Conservation (phyloP, 306 rosid species). For the Oemleria cerasiformis region DNA sequence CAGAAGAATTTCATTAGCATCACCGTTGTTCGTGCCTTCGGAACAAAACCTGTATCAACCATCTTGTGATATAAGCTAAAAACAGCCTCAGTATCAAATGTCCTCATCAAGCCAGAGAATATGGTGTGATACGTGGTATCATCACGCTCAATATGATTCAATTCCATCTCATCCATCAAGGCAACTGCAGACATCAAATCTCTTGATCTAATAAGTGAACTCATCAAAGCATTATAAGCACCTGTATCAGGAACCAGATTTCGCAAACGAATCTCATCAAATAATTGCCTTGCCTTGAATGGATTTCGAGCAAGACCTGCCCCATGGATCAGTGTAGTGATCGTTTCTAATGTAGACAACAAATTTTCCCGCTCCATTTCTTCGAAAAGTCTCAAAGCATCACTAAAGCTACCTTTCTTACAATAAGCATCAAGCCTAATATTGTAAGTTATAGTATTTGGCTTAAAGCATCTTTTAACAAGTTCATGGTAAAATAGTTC, state of each 20-base stretch:
- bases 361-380: conserved; percentile 62
- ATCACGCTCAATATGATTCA: conserved; percentile 49
- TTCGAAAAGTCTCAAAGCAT: conserved; percentile 68
- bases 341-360: conserved; percentile 49
- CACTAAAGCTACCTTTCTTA: conserved; percentile 68
- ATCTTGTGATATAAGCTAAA: conserved; percentile 60
- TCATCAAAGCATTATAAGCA: conserved; percentile 73
- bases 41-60: conserved; percentile 57
- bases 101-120: conserved; percentile 54
- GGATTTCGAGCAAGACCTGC: conserved; percentile 69
- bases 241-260: conserved; percentile 57
- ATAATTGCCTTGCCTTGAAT: conserved; percentile 55
- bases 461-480: conserved; percentile 69
- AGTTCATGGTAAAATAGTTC: conserved; percentile 88
- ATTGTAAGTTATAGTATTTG: conserved; percentile 60
- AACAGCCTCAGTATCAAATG: conserved; percentile 45
- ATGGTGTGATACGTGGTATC: conserved; percentile 66
- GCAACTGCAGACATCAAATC: conserved; percentile 54
- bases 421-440: conserved; percentile 79
- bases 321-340: conserved; percentile 91
- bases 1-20: conserved; percentile 72
- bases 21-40: conserved; percentile 66
- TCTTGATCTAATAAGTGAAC: conserved; percentile 50
- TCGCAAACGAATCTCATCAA: conserved; percentile 57
- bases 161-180: conserved; percentile 74